phyloP scores from a whole-genome alignment of 352 stramenopile genomes.

The Globisporangium emineosum region DNA sequence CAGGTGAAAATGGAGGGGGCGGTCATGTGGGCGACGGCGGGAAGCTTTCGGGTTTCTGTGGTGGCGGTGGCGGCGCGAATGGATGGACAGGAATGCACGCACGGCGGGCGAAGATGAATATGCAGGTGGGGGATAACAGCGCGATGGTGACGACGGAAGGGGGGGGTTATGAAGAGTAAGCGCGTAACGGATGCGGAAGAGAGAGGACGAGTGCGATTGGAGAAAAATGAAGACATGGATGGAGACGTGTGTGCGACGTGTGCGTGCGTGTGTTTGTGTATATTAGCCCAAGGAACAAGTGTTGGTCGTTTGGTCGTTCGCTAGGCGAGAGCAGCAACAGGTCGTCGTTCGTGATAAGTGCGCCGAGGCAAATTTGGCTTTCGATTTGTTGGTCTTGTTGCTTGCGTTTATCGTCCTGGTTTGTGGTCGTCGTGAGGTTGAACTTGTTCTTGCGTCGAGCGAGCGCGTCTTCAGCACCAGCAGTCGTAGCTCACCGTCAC shows the following conservation, averaged over 20 bases:
- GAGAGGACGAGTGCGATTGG: background rate
- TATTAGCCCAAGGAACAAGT: conserved; percentile 26
- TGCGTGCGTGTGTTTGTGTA: conserved; percentile 5
- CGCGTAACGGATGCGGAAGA: background rate
- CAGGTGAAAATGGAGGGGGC: conserved; percentile 23
- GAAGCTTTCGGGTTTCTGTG: background rate
- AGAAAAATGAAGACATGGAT: background rate
- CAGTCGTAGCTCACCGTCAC: conserved; percentile 10
- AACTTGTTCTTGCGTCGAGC: conserved; percentile 34
- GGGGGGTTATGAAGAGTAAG: no score
- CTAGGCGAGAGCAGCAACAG: conserved; percentile 1
- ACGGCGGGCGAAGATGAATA: background rate
- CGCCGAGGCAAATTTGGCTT: conserved; percentile 19
- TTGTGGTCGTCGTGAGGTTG: conserved; percentile 22
- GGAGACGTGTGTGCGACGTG: background rate
- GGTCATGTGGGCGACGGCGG: no score
- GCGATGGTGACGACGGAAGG: background rate
- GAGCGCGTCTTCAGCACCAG: conserved; percentile 28
- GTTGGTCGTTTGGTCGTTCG: conserved; percentile 12
- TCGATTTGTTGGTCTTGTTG: conserved; percentile 13
- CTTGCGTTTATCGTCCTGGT: no score
- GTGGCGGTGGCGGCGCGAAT: background rate
- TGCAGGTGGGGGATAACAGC: no score
- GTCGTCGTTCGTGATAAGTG: conserved; percentile 19
- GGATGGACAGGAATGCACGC: background rate